Conservation (phyloP, 768 basidiomycete genomes). For the Pulveroboletus frians region DNA sequence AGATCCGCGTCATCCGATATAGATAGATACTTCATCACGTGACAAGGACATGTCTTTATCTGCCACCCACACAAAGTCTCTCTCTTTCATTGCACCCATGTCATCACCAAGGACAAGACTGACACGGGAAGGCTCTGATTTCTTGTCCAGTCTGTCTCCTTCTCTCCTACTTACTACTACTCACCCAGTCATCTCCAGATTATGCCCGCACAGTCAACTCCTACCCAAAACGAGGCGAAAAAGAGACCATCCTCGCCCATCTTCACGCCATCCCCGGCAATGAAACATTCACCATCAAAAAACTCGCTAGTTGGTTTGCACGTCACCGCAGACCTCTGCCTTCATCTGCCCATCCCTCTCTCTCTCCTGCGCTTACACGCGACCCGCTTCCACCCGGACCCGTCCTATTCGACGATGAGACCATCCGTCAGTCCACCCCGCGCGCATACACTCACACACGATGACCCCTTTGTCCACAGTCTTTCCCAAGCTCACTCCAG, state of each 20-base stretch:
- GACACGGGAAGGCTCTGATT: conserved; percentile 1
- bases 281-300: conserved; percentile 13
- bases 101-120: background rate
- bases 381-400: background rate
- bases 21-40: conserved; percentile 3
- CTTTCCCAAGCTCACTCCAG: conserved; percentile 23
- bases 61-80: too few relatives aligned
- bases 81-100: background rate
- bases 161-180: background rate
- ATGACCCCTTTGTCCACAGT: conserved; percentile 6
- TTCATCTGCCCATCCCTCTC: background rate
- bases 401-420: conserved; percentile 20
- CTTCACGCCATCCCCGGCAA: conserved; percentile 23
- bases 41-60: background rate
- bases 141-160: conserved; percentile 5
- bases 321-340: conserved; percentile 15
- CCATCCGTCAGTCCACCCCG: conserved; percentile 17
- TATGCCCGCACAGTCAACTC: conserved; percentile 13
- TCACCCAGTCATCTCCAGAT: conserved; percentile 9
- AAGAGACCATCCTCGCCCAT: conserved; percentile 6
- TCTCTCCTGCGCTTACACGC: background rate
- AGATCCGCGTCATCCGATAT: conserved; percentile 17
- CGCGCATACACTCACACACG: conserved; percentile 2
- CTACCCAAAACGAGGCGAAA: conserved; percentile 13
- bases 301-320: conserved; percentile 18